These are phyloP conservation scores for Penicillium sp. DNA, from an alignment of 2,329 filamentous ascomycete species.

Conservation along the genomic window DNA sequence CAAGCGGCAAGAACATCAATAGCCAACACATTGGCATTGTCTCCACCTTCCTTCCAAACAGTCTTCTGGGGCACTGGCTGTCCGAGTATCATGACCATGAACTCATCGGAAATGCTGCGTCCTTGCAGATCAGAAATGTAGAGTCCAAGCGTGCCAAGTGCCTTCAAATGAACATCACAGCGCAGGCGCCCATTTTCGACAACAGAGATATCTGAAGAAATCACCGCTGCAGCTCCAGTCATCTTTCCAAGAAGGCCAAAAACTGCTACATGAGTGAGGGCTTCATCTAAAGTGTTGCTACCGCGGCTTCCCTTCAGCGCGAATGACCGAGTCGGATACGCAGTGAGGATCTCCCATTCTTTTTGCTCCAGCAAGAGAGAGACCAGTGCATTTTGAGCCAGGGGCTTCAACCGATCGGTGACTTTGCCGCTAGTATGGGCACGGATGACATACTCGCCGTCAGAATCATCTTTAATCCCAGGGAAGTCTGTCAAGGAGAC, in stretches of 20 bases:
- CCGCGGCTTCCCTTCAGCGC: constrained; percentile 38
- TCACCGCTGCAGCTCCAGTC: constrained; percentile 81
- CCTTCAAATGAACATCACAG: constrained; percentile 75
- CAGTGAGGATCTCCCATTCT: constrained; percentile 82
- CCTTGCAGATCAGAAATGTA: constrained; percentile 74
- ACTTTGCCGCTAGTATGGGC: constrained; percentile 72
- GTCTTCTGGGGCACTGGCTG: constrained; percentile 70
- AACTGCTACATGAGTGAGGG: constrained; percentile 61
- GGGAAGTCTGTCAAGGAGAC: constrained; percentile 75
- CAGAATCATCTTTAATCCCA: constrained; percentile 61
- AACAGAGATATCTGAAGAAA: constrained; percentile 65
- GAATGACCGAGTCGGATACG: constrained; percentile 70
- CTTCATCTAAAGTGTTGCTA: constrained; percentile 47
- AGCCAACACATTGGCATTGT: constrained; percentile 68
- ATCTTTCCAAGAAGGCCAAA: constrained; percentile 86
- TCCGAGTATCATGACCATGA: constrained; percentile 77
- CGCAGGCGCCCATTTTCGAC: constrained; percentile 66
- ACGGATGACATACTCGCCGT: constrained; percentile 71
- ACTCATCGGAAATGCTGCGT: constrained; percentile 66
- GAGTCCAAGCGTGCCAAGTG: constrained; percentile 72
- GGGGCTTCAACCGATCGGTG: constrained; percentile 47
- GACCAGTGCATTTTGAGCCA: constrained; percentile 56
- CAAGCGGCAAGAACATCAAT: constrained; percentile 80
- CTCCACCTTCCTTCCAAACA: constrained; percentile 58
- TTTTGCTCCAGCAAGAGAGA: constrained; percentile 66